phyloP scores from a whole-genome alignment of 2,329 filamentous ascomycete genomes.

The Alternaria solani region DNA sequence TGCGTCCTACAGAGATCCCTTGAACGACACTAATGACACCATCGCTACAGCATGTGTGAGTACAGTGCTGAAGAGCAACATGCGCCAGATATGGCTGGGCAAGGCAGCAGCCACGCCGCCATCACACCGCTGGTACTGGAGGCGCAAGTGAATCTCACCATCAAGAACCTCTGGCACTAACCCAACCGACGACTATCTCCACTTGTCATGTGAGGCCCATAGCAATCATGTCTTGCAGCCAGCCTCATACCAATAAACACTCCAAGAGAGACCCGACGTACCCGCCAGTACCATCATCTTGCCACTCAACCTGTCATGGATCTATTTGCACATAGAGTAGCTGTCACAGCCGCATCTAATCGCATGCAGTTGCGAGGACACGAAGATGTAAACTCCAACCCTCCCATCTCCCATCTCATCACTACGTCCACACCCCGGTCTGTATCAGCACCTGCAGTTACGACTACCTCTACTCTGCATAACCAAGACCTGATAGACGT shows the following conservation, averaged over 20 bases:
- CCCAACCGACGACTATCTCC: not conserved
- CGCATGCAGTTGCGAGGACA: constrained; percentile 3
- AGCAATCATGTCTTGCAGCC: not conserved
- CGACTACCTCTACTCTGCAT: constrained; percentile 7
- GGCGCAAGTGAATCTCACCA: not conserved
- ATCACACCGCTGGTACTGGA: not conserved
- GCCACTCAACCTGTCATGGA: not conserved
- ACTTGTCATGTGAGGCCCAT: not conserved
- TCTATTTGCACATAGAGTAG: not conserved
- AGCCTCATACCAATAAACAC: not conserved
- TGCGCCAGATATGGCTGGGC: not conserved
- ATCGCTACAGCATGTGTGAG: not conserved
- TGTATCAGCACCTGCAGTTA: not conserved
- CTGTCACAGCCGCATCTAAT: not conserved
- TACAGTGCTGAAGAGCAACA: not conserved
- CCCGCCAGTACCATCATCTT: not conserved
- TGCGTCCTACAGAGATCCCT: too few species aligned
- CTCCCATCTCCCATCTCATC: not conserved
- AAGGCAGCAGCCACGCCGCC: not conserved
- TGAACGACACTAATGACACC: not conserved
- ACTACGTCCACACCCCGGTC: not conserved
- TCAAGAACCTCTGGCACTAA: not conserved
- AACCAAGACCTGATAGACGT: constrained; percentile 17
- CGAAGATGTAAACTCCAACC: not conserved
- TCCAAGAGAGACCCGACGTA: not conserved